Percentiles rank a stretch among this genome's conserved stretches.
Conservation (phyloP, 768 basidiomycete genomes). For the Infundibulicybe gibba region DNA sequence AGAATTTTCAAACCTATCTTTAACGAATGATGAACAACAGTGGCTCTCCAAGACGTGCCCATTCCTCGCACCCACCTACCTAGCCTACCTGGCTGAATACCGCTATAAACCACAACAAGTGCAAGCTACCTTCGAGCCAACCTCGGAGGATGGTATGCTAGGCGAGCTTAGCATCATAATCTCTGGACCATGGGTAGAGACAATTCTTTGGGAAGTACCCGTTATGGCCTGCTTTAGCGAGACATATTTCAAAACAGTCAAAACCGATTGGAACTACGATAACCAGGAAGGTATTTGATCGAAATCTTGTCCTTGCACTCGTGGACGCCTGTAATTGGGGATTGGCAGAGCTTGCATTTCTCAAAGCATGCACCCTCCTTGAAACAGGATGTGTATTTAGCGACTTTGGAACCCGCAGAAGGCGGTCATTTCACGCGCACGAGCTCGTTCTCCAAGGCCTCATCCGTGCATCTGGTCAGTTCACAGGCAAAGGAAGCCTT, state of each 20-base stretch:
- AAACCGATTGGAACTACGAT: slow-evolving; percentile 83
- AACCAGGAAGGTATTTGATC: slow-evolving; percentile 62
- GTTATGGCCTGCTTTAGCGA: slow-evolving; percentile 92
- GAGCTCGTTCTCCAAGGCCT: slow-evolving; percentile 73
- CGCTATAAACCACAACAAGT: slow-evolving; percentile 78
- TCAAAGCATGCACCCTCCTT: slow-evolving; percentile 65
- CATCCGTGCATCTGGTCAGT: slow-evolving; percentile 56
- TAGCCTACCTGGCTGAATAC: slow-evolving; percentile 69
- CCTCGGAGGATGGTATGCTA: slow-evolving; percentile 38
- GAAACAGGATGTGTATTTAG: slow-evolving; percentile 66
- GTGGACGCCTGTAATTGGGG: background rate
- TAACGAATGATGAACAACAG: slow-evolving; percentile 56
- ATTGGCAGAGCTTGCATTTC: slow-evolving; percentile 60
- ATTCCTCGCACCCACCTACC: slow-evolving; percentile 68
- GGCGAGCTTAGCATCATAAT: slow-evolving; percentile 75
- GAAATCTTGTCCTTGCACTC: background rate
- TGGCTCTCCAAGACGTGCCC: slow-evolving; percentile 74
- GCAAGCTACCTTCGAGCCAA: slow-evolving; percentile 57
- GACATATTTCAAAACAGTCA: slow-evolving; percentile 73
- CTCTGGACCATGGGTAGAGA: slow-evolving; percentile 71
- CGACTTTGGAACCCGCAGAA: slow-evolving; percentile 85
- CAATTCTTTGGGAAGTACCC: slow-evolving; percentile 95
- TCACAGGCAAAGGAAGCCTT: slow-evolving; percentile 49
- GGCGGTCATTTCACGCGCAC: slow-evolving; percentile 72
- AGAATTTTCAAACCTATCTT: slow-evolving; percentile 67